A percentile compares a stretch with the other conserved stretches of the same genome.
These are phyloP conservation scores for Phytophthora chlamydospora DNA, from an alignment of 352 stramenopile genomes.

Conservation along the genomic window DNA sequence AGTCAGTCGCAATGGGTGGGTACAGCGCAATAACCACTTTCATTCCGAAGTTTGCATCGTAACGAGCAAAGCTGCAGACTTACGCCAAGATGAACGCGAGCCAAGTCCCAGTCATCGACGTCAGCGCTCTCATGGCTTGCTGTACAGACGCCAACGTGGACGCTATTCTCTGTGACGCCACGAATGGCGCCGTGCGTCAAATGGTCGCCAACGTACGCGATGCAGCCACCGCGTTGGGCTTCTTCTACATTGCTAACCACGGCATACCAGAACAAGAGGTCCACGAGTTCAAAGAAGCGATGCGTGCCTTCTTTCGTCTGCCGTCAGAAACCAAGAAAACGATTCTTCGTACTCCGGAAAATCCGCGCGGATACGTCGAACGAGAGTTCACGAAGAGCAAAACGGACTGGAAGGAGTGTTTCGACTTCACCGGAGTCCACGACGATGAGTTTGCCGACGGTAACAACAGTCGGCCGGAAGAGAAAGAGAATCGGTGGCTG, in stretches of 20 bases:
- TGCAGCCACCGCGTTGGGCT: slow-evolving; percentile 77
- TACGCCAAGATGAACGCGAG: no score
- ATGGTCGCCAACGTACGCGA: slow-evolving; percentile 50
- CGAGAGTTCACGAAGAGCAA: slow-evolving; percentile 94
- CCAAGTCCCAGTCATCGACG: no score
- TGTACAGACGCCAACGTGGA: no score
- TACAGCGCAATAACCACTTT: no score
- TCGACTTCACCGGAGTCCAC: slow-evolving; percentile 51
- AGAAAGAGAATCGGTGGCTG: slow-evolving; percentile 86
- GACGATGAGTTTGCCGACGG: slow-evolving; percentile 29
- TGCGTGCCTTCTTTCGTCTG: slow-evolving; percentile 86
- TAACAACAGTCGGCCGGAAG: no score
- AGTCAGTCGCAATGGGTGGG: no score
- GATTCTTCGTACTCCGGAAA: slow-evolving; percentile 70
- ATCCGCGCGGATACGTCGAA: slow-evolving; percentile 93
- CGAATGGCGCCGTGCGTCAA: slow-evolving; percentile 21
- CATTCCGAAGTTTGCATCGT: no score
- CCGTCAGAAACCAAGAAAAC: slow-evolving; percentile 56
- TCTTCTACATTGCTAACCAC: slow-evolving; percentile 94
- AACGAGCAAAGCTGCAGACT: no score
- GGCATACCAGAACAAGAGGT: slow-evolving; percentile 69
- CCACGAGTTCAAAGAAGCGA: slow-evolving; percentile 62
- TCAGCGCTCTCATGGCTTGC: no score
- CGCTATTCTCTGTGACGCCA: neutral
- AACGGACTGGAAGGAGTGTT: slow-evolving; percentile 90